phyloP scores from a whole-genome alignment of 2,329 filamentous ascomycete genomes.

The Penicillium palitans region DNA sequence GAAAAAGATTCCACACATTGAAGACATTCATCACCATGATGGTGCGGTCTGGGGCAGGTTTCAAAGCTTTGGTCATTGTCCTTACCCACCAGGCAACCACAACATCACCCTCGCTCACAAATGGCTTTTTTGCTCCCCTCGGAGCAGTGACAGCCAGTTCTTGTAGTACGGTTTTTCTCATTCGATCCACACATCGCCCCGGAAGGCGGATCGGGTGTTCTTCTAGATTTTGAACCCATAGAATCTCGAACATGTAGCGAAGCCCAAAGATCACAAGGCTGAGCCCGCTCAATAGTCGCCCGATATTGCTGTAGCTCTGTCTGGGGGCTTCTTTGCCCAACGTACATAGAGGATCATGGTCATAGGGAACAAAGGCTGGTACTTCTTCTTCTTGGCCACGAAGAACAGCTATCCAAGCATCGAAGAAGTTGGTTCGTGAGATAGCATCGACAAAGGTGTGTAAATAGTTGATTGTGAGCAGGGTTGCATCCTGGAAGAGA shows the following conservation, averaged over 20 bases:
- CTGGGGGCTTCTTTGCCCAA: background rate
- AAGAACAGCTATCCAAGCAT: too few relatives aligned
- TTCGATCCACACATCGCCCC: background rate
- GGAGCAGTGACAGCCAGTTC: background rate
- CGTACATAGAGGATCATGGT: background rate
- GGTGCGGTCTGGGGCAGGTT: slow-evolving; percentile 29
- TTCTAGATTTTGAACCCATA: background rate
- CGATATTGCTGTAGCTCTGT: background rate
- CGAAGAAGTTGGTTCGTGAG: too few relatives aligned
- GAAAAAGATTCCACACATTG: slow-evolving; percentile 37
- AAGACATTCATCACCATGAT: slow-evolving; percentile 42
- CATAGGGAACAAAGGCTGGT: background rate
- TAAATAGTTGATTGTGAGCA: too few relatives aligned
- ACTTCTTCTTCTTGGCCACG: background rate
- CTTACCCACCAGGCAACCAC: slow-evolving; percentile 41
- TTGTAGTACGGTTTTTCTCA: background rate
- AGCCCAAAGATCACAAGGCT: background rate
- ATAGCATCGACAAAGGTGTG: too few relatives aligned
- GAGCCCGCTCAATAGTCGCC: background rate
- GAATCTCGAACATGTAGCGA: background rate
- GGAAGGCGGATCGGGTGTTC: background rate
- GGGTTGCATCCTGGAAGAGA: too few relatives aligned
- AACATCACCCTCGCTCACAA: background rate
- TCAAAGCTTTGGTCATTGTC: slow-evolving; percentile 17
- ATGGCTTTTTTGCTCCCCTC: background rate